Conservation (phyloP, 2,329 filamentous ascomycete genomes). For the Fusarium sp. region DNA sequence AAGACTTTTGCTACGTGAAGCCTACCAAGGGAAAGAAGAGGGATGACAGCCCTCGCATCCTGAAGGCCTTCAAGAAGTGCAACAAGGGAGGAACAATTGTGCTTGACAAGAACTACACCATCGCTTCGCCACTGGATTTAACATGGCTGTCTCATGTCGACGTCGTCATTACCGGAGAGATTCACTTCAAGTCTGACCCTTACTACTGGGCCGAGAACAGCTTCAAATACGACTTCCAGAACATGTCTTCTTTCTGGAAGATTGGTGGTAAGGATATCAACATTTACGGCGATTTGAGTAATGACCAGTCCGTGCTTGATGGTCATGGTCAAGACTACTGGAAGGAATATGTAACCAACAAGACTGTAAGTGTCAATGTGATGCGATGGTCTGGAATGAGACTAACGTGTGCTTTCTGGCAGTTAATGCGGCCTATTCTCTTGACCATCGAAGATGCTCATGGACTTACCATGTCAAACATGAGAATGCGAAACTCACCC, state of each 20-base stretch:
- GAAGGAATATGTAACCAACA: conserved; percentile 37
- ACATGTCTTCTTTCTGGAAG: conserved; percentile 61
- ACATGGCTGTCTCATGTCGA: conserved; percentile 74
- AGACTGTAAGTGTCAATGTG: conserved; percentile 44
- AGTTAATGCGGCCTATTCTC: conserved; percentile 43
- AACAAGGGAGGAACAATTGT: conserved; percentile 73
- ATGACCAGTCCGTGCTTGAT: conserved; percentile 74
- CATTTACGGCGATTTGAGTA: conserved; percentile 74
- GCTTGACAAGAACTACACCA: conserved; percentile 68
- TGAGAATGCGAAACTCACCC: conserved; percentile 70
- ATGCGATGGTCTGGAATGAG: rapidly evolving
- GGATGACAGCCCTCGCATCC: conserved; percentile 37
- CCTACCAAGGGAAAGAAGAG: conserved; percentile 15
- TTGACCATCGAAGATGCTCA: conserved; percentile 49
- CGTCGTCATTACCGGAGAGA: conserved; percentile 65
- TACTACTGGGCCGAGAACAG: conserved; percentile 75
- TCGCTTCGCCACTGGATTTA: conserved; percentile 73
- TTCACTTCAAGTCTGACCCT: conserved; percentile 74
- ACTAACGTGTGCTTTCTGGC: not conserved
- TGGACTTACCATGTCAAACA: conserved; percentile 67
- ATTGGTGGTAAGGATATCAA: conserved; percentile 60
- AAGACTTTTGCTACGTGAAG: conserved; percentile 39
- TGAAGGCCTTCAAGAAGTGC: conserved; percentile 55
- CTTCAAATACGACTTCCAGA: conserved; percentile 74
- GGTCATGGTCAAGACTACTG: conserved; percentile 44